Evolutionary conservation across 345 rosid species (phyloP).

Genomic region (Draba incana): DNA sequence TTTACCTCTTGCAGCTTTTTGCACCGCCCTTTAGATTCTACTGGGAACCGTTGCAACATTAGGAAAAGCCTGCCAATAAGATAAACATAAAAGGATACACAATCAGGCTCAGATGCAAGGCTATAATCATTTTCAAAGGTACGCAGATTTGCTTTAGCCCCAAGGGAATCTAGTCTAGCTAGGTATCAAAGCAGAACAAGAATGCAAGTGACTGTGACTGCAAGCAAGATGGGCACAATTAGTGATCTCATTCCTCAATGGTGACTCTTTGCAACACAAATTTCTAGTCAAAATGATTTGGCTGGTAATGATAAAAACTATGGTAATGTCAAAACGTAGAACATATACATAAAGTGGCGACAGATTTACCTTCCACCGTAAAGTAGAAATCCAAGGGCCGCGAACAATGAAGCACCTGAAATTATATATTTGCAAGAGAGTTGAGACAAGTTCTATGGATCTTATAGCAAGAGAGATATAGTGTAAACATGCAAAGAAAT

Average conservation of each 20-base stretch:
- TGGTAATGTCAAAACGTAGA: background rate
- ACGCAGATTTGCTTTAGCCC: background rate
- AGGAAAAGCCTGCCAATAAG: conserved; percentile 72
- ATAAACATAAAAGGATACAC: conserved; percentile 11
- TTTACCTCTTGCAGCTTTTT: conserved; percentile 92
- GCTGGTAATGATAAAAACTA: conserved; percentile 1
- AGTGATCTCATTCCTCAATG: conserved; percentile 1
- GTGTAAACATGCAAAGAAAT: conserved; percentile 15
- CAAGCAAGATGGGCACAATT: conserved; percentile 1
- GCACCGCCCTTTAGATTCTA: conserved; percentile 90
- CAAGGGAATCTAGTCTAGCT: conserved; percentile 22
- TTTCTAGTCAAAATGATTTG: background rate
- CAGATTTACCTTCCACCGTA: conserved; percentile 86
- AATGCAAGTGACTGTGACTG: conserved; percentile 16
- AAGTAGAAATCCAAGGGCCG: conserved; percentile 86
- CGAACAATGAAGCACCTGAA: conserved; percentile 78
- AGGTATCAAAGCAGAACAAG: conserved; percentile 18
- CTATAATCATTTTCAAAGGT: conserved; percentile 7
- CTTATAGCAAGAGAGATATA: background rate
- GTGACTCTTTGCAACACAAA: conserved; percentile 17
- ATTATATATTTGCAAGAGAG: background rate
- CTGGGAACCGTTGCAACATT: conserved; percentile 94
- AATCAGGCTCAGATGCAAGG: conserved; percentile 11
- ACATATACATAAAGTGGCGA: background rate
- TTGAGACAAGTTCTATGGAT: background rate